These are phyloP conservation scores for Rhynchosporium secalis DNA, from an alignment of 2,329 filamentous ascomycete species.

Conservation along the genomic window DNA sequence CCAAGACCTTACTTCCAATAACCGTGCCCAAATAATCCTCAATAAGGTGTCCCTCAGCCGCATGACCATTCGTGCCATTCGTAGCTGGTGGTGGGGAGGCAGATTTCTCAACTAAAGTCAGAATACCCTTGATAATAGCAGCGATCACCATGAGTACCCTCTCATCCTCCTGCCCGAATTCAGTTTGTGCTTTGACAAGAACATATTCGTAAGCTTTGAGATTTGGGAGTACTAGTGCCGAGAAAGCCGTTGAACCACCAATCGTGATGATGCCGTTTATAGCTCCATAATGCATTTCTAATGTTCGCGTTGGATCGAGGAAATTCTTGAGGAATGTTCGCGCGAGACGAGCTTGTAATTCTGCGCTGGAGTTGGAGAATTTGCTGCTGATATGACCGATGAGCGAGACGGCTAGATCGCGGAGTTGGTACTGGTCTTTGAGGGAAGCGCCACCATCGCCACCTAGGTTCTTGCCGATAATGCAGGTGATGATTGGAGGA, in stretches of 20 bases:
- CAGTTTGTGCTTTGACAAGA: conserved; percentile 55
- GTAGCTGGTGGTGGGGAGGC: conserved; percentile 25
- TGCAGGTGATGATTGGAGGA: conserved; percentile 86
- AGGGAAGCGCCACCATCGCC: conserved; percentile 53
- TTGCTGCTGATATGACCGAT: conserved; percentile 77
- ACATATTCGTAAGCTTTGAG: conserved; percentile 63
- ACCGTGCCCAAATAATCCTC: conserved; percentile 38
- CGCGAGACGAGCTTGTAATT: conserved; percentile 83
- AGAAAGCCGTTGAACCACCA: conserved; percentile 67
- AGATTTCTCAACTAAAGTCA: conserved; percentile 48
- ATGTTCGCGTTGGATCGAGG: conserved; percentile 79
- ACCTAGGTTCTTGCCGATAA: conserved; percentile 72
- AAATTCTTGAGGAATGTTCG: conserved; percentile 93
- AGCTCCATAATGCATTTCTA: conserved; percentile 85
- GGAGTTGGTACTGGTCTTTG: conserved; percentile 72
- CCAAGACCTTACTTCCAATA: conserved; percentile 34
- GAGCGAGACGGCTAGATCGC: conserved; percentile 81
- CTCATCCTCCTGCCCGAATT: conserved; percentile 50
- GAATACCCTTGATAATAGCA: conserved; percentile 57
- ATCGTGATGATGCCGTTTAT: conserved; percentile 77
- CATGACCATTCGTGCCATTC: conserved; percentile 31
- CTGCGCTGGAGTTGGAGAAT: conserved; percentile 77
- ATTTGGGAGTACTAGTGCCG: conserved; percentile 65
- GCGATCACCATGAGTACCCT: conserved; percentile 62
- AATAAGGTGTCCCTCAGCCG: conserved; percentile 28